Conservation (phyloP, 768 basidiomycete genomes). For the Russula sp. region DNA sequence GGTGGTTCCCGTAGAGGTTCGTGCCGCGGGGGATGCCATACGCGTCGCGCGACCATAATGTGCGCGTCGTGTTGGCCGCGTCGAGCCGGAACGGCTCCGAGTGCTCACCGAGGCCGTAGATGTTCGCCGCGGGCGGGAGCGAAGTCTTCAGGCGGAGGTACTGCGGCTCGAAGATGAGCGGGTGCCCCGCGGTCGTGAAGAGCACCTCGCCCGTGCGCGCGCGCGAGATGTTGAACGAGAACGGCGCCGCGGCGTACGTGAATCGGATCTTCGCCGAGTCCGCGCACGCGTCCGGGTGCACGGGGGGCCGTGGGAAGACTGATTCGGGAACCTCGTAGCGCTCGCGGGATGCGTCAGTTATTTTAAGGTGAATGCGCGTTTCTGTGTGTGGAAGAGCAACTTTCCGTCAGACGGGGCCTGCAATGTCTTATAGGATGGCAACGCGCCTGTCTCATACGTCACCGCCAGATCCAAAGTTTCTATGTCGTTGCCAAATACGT, state of each 20-base stretch:
- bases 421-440: no score
- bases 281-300: constrained; percentile 28
- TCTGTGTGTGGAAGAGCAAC: constrained; percentile 22
- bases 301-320: constrained; percentile 50
- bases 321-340: constrained; percentile 63
- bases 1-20: constrained; percentile 70
- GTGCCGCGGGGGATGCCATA: constrained; percentile 50
- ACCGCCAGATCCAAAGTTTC: constrained; percentile 43
- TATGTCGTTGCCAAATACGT: constrained; percentile 55
- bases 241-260: constrained; percentile 53
- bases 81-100: constrained; percentile 58
- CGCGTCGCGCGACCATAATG: constrained; percentile 63
- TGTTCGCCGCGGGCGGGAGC: constrained; percentile 55
- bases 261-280: constrained; percentile 45
- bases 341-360: constrained; percentile 42
- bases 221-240: constrained; percentile 54
- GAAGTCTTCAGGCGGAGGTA: constrained; percentile 66
- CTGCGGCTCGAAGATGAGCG: constrained; percentile 71
- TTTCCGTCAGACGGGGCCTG: not conserved
- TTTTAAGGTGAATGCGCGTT: constrained; percentile 58
- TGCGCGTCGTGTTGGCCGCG: constrained; percentile 37
- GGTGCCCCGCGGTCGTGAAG: constrained; percentile 53
- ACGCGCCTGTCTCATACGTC: constrained; percentile 51
- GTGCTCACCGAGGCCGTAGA: constrained; percentile 77
- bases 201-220: constrained; percentile 45